Conservation (phyloP, 495 filamentous ascomycete species). For the Geopyxis carbonaria region DNA sequence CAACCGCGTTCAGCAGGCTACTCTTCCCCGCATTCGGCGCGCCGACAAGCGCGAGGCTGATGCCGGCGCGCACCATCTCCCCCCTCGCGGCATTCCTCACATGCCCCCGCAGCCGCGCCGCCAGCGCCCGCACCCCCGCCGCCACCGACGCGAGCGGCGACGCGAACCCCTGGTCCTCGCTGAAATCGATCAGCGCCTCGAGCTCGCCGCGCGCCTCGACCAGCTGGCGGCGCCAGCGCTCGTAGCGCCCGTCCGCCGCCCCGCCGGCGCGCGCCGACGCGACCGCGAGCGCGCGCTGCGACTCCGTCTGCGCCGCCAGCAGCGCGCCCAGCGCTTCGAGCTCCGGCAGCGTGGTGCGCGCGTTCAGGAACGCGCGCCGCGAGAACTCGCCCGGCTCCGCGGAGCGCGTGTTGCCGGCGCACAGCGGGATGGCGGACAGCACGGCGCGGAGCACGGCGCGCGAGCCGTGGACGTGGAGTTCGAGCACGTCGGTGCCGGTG, state of each 20-base stretch:
- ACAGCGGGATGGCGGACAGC: conserved; percentile 51
- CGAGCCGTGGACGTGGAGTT: conserved; percentile 89
- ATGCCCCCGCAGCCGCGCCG: conserved; percentile 45
- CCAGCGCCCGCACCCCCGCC: conserved; percentile 41
- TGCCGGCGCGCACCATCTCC: conserved; percentile 72
- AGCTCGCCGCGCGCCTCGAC: conserved; percentile 75
- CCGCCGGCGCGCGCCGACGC: conserved; percentile 50
- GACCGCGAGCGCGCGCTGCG: conserved; percentile 74
- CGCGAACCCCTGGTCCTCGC: conserved; percentile 93
- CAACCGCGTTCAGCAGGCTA: conserved; percentile 73
- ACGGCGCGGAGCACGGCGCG: conserved; percentile 74
- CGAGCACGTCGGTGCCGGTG: conserved; percentile 83
- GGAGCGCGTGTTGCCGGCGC: conserved; percentile 31
- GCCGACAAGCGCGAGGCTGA: conserved; percentile 69
- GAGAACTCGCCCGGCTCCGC: conserved; percentile 96
- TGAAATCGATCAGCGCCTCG: conserved; percentile 91
- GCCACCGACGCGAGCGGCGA: conserved; percentile 59
- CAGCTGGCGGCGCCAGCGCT: conserved; percentile 60
- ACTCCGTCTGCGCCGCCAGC: conserved; percentile 76
- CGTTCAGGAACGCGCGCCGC: conserved; percentile 74
- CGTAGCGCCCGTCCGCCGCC: conserved; percentile 59
- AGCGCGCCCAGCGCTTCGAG: conserved; percentile 81
- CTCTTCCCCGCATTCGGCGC: conserved; percentile 94
- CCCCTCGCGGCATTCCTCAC: conserved; percentile 61
- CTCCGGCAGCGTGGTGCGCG: conserved; percentile 74